Evolutionary conservation across 352 stramenopile genomes (phyloP).

Genomic region (Pythium brachiatum): DNA sequence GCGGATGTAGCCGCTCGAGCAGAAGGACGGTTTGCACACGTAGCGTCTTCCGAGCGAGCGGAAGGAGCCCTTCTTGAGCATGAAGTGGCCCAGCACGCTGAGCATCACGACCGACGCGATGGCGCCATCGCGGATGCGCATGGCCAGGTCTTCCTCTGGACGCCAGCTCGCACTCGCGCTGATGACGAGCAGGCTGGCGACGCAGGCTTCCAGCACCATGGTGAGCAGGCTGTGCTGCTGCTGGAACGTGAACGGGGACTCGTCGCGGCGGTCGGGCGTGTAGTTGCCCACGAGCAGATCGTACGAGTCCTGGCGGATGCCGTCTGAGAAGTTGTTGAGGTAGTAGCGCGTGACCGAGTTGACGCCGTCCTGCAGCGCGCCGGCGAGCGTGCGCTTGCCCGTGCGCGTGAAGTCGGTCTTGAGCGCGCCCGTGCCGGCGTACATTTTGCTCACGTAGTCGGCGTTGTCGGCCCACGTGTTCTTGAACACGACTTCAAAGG

Average conservation of each 20-base stretch:
- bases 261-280: constrained; percentile 67
- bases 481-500: constrained; percentile 78
- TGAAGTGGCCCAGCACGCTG: constrained; percentile 50
- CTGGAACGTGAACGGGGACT: constrained; percentile 81
- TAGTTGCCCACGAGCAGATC: constrained; percentile 88
- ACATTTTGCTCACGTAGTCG: constrained; percentile 92
- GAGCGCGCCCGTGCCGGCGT: constrained; percentile 91
- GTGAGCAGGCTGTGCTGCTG: constrained; percentile 76
- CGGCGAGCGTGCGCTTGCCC: constrained; percentile 88
- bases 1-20: constrained; percentile 84
- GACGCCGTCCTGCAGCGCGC: constrained; percentile 92
- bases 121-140: constrained; percentile 59
- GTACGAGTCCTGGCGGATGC: constrained; percentile 91
- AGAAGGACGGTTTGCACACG: constrained; percentile 85
- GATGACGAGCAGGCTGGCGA: constrained; percentile 50
- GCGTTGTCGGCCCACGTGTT: constrained; percentile 95
- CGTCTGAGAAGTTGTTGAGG: constrained; percentile 95
- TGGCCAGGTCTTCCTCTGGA: constrained; percentile 46
- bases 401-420: constrained; percentile 96
- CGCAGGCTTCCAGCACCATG: constrained; percentile 51
- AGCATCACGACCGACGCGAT: constrained; percentile 53
- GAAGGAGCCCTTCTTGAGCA: constrained; percentile 83
- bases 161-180: constrained; percentile 67
- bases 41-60: constrained; percentile 73
- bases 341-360: constrained; percentile 95